Percentiles rank a stretch among this genome's conserved stretches.
phyloP scores from a whole-genome alignment of 2,329 filamentous ascomycete species.

The Coleophoma crateriformis region DNA sequence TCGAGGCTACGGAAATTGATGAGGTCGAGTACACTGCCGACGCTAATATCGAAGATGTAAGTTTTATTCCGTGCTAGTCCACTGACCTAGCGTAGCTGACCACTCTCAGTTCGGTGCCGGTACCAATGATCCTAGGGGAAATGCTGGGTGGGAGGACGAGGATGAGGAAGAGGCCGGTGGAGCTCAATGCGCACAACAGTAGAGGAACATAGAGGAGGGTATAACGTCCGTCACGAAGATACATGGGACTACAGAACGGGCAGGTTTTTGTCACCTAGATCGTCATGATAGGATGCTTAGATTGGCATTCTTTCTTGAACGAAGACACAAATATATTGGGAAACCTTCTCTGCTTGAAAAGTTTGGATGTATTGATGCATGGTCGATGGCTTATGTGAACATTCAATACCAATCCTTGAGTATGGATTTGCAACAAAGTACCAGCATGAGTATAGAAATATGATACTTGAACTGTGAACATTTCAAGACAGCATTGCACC shows the following conservation, averaged over 20 bases:
- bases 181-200: slow-evolving; percentile 53
- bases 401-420: no score
- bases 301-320: not conserved
- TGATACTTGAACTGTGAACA: no score
- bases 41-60: slow-evolving; percentile 73
- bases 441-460: no score
- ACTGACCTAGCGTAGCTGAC: slow-evolving; percentile 19
- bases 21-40: slow-evolving; percentile 85
- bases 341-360: not conserved
- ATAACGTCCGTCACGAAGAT: not conserved
- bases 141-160: slow-evolving; percentile 64
- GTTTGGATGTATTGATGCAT: no score
- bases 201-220: slow-evolving; percentile 3
- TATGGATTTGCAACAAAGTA: no score
- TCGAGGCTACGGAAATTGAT: slow-evolving; percentile 71
- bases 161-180: slow-evolving; percentile 53
- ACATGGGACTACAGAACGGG: not conserved
- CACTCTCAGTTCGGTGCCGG: slow-evolving; percentile 60
- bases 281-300: not conserved
- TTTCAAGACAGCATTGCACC: no score
- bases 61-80: slow-evolving; percentile 20
- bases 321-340: not conserved
- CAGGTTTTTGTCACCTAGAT: not conserved
- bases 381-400: no score
- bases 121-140: slow-evolving; percentile 61